Evolutionary conservation across 345 rosid species (phyloP).

Genomic region (Limnanthes douglasii): DNA sequence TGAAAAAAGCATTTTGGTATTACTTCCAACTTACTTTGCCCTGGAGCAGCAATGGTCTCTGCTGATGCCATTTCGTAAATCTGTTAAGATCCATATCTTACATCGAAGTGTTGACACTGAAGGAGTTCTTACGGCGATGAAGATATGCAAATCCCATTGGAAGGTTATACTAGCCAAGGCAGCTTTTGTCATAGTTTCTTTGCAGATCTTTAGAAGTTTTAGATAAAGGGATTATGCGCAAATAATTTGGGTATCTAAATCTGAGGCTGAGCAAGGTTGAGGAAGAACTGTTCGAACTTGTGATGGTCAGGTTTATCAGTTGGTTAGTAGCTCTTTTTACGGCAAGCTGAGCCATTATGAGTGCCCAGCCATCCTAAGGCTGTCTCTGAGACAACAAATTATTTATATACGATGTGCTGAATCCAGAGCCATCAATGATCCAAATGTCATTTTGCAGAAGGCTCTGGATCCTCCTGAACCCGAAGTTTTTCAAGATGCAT

Average conservation of each 20-base stretch:
- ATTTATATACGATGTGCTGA: slow-evolving; percentile 75
- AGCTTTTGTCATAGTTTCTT: slow-evolving; percentile 81
- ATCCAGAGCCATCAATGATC: slow-evolving; percentile 69
- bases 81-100: slow-evolving; percentile 69
- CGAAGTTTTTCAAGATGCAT: slow-evolving; percentile 62
- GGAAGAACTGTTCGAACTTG: slow-evolving; percentile 98
- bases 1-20: slow-evolving; percentile 81
- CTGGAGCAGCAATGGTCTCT: slow-evolving; percentile 74
- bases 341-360: slow-evolving; percentile 49
- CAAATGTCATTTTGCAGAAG: slow-evolving; percentile 73
- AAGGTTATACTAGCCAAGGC: slow-evolving; percentile 97
- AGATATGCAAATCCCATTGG: slow-evolving; percentile 68
- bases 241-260: slow-evolving; percentile 84
- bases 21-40: slow-evolving; percentile 83
- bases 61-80: slow-evolving; percentile 33
- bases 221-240: slow-evolving; percentile 48
- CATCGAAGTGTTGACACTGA: slow-evolving; percentile 80
- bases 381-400: slow-evolving; percentile 79
- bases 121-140: slow-evolving; percentile 82
- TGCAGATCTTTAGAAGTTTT: slow-evolving; percentile 86
- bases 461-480: slow-evolving; percentile 78
- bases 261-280: slow-evolving; percentile 94
- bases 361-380: slow-evolving; percentile 52
- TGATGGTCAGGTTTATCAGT: slow-evolving; percentile 81
- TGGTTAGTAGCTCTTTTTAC: slow-evolving; percentile 73